Evolutionary conservation across 2,329 filamentous ascomycete genomes (phyloP).

Genomic region (Sordariomycetes sp.): DNA sequence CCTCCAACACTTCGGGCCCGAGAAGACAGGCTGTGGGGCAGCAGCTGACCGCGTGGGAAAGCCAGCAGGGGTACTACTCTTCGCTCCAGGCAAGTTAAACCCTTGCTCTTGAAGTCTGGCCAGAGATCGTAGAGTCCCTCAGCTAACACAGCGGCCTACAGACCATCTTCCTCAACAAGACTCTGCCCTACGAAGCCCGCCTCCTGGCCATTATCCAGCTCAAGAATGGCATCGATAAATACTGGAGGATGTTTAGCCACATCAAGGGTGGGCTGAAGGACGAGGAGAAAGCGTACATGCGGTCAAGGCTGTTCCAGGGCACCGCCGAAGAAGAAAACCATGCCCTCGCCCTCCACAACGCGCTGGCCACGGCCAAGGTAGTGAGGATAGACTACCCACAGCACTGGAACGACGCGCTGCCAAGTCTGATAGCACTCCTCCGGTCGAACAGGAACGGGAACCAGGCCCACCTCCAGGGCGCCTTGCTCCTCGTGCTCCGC

Average conservation of each 20-base stretch:
- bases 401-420: slow-evolving; percentile 64
- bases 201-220: slow-evolving; percentile 88
- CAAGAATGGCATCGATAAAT: slow-evolving; percentile 93
- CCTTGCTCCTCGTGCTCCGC: slow-evolving; percentile 68
- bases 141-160: slow-evolving; percentile 20
- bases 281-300: slow-evolving; percentile 68
- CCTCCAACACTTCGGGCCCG: slow-evolving; percentile 48
- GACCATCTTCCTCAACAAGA: slow-evolving; percentile 72
- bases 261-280: slow-evolving; percentile 55
- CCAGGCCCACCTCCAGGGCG: slow-evolving; percentile 57
- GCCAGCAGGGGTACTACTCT: slow-evolving; percentile 53
- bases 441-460: slow-evolving; percentile 46
- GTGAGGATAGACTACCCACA: slow-evolving; percentile 79
- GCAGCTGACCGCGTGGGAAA: slow-evolving; percentile 65
- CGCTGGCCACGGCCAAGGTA: slow-evolving; percentile 78
- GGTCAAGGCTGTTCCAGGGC: slow-evolving; percentile 63
- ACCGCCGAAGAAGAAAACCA: slow-evolving; percentile 68
- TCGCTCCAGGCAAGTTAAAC: slow-evolving; percentile 48
- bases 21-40: slow-evolving; percentile 58
- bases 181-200: slow-evolving; percentile 65
- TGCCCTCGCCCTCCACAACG: slow-evolving; percentile 75
- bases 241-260: slow-evolving; percentile 62
- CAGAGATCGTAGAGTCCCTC: slow-evolving; percentile 5
- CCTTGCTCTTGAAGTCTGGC: not conserved
- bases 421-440: slow-evolving; percentile 52